These are phyloP conservation scores for Panicum virgatum DNA, from an alignment of 202 grass and related monocot genomes.

Conservation along the genomic window DNA sequence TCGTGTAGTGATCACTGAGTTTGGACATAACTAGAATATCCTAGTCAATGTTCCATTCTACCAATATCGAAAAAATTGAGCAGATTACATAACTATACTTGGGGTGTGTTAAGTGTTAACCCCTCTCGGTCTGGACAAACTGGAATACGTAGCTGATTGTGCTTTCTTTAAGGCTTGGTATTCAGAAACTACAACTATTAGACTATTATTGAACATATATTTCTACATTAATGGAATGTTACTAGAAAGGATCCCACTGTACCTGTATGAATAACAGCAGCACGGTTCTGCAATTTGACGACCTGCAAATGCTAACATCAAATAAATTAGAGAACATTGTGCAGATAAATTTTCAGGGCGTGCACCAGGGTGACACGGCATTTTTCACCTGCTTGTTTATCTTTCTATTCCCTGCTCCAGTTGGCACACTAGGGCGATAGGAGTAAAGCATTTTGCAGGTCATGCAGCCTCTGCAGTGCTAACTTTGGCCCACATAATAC, in stretches of 20 bases:
- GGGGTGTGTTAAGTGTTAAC: background rate
- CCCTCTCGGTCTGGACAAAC: background rate
- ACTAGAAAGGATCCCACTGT: background rate
- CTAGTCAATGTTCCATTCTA: background rate
- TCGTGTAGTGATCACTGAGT: background rate
- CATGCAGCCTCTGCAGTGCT: background rate
- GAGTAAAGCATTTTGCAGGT: background rate
- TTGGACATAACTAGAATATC: background rate
- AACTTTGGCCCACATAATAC: background rate
- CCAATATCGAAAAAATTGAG: background rate
- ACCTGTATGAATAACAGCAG: background rate
- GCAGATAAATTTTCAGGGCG: background rate
- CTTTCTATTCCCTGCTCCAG: background rate
- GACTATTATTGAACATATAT: constrained; percentile 4
- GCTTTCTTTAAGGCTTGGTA: constrained; percentile 12
- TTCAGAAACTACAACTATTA: background rate
- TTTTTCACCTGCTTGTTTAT: background rate
- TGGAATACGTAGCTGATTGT: background rate
- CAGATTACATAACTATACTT: background rate
- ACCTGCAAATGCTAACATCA: background rate
- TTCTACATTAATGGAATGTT: background rate
- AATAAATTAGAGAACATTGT: background rate
- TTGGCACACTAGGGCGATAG: background rate
- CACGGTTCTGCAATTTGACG: background rate
- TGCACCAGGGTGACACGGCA: background rate